Conservation (phyloP, 1,284 basidiomycete species). For the Ustilago hordei region DNA sequence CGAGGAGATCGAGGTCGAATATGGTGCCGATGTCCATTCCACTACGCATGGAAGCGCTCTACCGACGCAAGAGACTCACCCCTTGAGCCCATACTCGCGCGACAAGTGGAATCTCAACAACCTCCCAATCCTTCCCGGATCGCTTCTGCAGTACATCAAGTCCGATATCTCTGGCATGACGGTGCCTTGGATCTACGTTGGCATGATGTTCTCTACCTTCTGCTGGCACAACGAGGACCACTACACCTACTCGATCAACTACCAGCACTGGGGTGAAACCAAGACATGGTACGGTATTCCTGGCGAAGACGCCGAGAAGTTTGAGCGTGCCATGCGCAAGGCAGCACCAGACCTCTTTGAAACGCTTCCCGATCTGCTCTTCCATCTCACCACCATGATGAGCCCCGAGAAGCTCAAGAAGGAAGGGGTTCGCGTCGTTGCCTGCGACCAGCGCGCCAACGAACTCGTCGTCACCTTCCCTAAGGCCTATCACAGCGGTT, state of each 20-base stretch:
- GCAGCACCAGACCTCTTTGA: conserved; percentile 99
- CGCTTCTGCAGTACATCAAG: conserved; percentile 89
- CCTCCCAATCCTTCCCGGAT: conserved; percentile 88
- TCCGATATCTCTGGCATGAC: conserved; percentile 99
- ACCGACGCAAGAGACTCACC: conserved; percentile 93
- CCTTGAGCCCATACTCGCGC: conserved; percentile 84
- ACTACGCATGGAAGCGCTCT: conserved; percentile 97
- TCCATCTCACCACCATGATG: conserved; percentile 98
- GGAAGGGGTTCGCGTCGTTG: conserved; percentile 92
- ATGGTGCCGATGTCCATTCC: conserved; percentile 97
- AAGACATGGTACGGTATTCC: conserved; percentile 99
- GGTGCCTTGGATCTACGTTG: conserved; percentile 99
- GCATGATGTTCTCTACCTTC: conserved; percentile 99
- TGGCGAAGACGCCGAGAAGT: conserved; percentile 90
- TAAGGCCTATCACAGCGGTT: conserved; percentile 97
- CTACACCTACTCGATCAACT: conserved; percentile 80
- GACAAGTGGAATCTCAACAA: conserved; percentile 99
- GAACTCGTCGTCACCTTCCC: conserved; percentile 96
- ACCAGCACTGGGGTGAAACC: conserved; percentile 98
- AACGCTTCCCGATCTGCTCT: conserved; percentile 94
- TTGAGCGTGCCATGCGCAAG: conserved; percentile 92
- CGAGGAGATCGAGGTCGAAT: conserved; percentile 97
- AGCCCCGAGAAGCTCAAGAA: conserved; percentile 87
- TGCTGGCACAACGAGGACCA: conserved; percentile 99
- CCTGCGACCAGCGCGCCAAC: conserved; percentile 94